Conservation (phyloP, 257 asterid species). For the Haberlea rhodopensis region DNA sequence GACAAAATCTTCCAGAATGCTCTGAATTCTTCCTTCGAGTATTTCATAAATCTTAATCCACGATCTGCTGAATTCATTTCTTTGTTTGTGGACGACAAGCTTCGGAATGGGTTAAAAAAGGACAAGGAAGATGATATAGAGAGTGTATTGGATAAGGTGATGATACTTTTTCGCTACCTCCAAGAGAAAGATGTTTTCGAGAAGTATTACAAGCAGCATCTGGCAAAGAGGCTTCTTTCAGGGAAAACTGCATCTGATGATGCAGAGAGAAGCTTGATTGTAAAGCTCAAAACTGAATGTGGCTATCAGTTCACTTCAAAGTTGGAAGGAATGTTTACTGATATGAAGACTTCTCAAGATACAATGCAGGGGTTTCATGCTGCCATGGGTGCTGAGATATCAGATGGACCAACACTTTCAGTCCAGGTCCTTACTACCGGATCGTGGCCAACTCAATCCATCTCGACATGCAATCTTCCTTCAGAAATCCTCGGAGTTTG, state of each 20-base stretch:
- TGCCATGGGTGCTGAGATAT: conserved; percentile 39
- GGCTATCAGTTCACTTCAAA: conserved; percentile 68
- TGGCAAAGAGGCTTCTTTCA: conserved; percentile 56
- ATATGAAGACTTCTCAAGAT: conserved; percentile 63
- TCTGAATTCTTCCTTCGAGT: conserved; percentile 50
- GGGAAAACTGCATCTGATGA: conserved; percentile 58
- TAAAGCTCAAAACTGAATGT: conserved; percentile 63
- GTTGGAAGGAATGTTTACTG: conserved; percentile 67
- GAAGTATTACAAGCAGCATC: conserved; percentile 60
- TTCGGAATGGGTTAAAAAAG: conserved; percentile 54
- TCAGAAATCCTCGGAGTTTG: conserved; percentile 41
- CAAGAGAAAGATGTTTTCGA: conserved; percentile 71
- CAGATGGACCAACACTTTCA: conserved; percentile 33
- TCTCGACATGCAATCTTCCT: conserved; percentile 51
- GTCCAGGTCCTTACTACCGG: conserved; percentile 68
- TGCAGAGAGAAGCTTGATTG: conserved; percentile 60
- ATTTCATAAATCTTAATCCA: conserved; percentile 54
- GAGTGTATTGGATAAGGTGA: conserved; percentile 52
- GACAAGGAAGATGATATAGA: conserved; percentile 62
- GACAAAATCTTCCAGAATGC: conserved; percentile 67
- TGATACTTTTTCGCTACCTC: conserved; percentile 61
- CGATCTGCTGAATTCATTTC: conserved; percentile 64
- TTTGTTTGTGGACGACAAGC: conserved; percentile 54
- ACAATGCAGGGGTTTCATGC: conserved; percentile 57
- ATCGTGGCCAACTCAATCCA: conserved; percentile 62